Evolutionary conservation across 2,329 filamentous ascomycete genomes (phyloP).

Genomic region (Monilinia aucupariae): DNA sequence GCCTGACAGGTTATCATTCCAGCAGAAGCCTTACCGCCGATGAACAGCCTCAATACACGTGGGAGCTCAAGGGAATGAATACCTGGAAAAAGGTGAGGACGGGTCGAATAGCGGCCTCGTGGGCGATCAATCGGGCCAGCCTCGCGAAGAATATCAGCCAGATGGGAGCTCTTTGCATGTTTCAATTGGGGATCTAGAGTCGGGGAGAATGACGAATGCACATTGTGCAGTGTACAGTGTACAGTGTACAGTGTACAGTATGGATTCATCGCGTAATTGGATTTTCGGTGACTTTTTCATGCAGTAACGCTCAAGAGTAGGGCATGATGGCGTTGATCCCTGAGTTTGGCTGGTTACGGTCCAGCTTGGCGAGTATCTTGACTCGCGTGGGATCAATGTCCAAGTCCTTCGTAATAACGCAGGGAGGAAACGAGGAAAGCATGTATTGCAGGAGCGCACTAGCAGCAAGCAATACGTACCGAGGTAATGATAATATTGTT

Average conservation of each 20-base stretch:
- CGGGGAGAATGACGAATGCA: background rate
- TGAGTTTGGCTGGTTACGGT: background rate
- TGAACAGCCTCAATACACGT: conserved; percentile 5
- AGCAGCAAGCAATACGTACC: too few species aligned
- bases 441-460: background rate
- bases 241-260: background rate
- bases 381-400: conserved; percentile 2
- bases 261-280: too few species aligned
- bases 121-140: background rate
- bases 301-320: conserved; percentile 1
- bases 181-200: conserved; percentile 8
- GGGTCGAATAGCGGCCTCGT: background rate
- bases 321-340: background rate
- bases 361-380: conserved; percentile 1
- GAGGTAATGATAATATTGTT: too few species aligned
- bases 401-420: too few species aligned
- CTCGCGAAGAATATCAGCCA: conserved; percentile 3
- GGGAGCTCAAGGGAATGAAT: conserved; percentile 10
- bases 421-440: too few species aligned
- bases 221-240: background rate
- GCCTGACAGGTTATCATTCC: background rate
- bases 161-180: conserved; percentile 1
- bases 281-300: background rate
- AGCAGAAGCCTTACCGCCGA: background rate
- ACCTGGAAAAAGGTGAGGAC: conserved; percentile 4